Evolutionary conservation across 495 filamentous ascomycete species (phyloP).

Genomic region (Pseudomonodictys pantanalensis): DNA sequence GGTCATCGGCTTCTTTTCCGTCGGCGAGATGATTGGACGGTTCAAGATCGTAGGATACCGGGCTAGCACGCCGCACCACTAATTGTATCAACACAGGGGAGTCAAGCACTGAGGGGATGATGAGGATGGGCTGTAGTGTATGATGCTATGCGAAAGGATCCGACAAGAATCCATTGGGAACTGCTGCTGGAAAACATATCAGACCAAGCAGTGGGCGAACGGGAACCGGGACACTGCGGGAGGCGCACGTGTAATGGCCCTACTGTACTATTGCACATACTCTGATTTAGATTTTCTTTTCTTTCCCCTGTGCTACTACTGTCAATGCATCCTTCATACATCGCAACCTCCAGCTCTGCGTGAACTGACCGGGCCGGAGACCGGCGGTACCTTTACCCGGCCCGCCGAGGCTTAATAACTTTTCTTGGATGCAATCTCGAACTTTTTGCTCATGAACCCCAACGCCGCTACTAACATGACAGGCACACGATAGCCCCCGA

Average conservation of each 20-base stretch:
- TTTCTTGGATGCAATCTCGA: slow-evolving; percentile 8
- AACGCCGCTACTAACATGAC: neutral
- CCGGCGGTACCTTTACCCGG: slow-evolving; percentile 13
- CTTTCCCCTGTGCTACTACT: slow-evolving; percentile 26
- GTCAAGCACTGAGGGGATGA: neutral
- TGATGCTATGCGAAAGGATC: neutral
- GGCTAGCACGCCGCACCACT: slow-evolving; percentile 35
- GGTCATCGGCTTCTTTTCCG: slow-evolving; percentile 92
- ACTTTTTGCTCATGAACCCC: neutral
- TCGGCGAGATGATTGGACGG: slow-evolving; percentile 94
- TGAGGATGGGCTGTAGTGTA: neutral
- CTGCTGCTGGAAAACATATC: neutral
- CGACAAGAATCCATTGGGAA: too few species aligned
- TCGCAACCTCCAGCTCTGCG: neutral
- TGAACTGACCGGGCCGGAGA: neutral
- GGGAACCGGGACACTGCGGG: neutral
- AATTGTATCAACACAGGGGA: slow-evolving; percentile 4
- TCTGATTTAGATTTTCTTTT: slow-evolving; percentile 31
- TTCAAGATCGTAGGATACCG: slow-evolving; percentile 89
- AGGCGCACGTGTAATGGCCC: slow-evolving; percentile 7
- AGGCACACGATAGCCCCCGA: neutral
- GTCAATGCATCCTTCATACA: slow-evolving; percentile 19
- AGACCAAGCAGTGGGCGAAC: neutral
- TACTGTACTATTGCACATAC: slow-evolving; percentile 38
- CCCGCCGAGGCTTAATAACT: slow-evolving; percentile 4